These are phyloP conservation scores for Entomortierella parvispora DNA, from an alignment of 192 early-diverging fungal genomes.

Conservation along the genomic window DNA sequence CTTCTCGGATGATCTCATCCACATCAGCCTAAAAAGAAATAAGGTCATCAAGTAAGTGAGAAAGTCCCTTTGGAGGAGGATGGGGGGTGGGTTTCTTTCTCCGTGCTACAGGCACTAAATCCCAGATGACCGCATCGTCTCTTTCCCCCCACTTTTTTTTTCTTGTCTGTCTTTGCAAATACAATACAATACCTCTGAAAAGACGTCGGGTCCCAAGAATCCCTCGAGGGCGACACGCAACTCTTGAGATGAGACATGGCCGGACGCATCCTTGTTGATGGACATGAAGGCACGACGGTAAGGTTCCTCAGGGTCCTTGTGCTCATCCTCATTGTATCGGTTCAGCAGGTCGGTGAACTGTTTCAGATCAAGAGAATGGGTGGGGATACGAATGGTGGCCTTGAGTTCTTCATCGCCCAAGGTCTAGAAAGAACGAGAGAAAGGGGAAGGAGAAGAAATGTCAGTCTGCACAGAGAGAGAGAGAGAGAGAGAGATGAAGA, in stretches of 20 bases:
- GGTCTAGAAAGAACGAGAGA: slow-evolving; percentile 7
- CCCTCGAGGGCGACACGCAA: slow-evolving; percentile 64
- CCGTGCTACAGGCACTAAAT: too few species aligned
- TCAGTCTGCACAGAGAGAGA: background rate
- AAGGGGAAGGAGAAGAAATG: background rate
- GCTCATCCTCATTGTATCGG: slow-evolving; percentile 25
- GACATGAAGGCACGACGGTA: slow-evolving; percentile 74
- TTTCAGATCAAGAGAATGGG: slow-evolving; percentile 17
- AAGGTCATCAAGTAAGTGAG: background rate
- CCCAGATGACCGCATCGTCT: background rate
- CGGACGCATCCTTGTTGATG: slow-evolving; percentile 75
- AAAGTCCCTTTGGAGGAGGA: too few species aligned
- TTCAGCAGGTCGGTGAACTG: slow-evolving; percentile 29
- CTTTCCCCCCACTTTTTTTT: background rate
- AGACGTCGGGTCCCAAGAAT: slow-evolving; percentile 24
- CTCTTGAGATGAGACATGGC: slow-evolving; percentile 72
- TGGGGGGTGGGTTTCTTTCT: too few species aligned
- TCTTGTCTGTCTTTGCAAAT: background rate
- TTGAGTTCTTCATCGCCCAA: slow-evolving; percentile 39
- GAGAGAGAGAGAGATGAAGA: background rate
- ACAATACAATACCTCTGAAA: slow-evolving; percentile 27
- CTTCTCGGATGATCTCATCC: slow-evolving; percentile 71
- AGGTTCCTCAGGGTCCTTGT: slow-evolving; percentile 68
- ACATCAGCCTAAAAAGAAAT: slow-evolving; percentile 49
- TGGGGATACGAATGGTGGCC: slow-evolving; percentile 35